Evolutionary conservation across 495 filamentous ascomycete species (phyloP), one percentile per base, ranked within the genome.

Genomic region (Podospora australis): DNA sequence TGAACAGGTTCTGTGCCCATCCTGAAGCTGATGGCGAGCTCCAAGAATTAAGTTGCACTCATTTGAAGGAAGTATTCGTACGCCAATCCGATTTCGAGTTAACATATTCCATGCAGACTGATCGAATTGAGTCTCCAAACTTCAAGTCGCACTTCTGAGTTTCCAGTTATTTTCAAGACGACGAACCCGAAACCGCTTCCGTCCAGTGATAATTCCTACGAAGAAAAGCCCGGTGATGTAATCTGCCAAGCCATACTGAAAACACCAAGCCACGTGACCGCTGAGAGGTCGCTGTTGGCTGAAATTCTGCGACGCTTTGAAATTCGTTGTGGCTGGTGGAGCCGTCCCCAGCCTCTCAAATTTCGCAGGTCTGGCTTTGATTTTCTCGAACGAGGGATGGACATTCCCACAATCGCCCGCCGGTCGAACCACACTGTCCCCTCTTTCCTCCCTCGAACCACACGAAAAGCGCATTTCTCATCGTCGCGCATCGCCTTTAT

Each of bases 291-390:
- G 28, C 28, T 17, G 29, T 32, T 42, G 25, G 32, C 32, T 39
- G 17, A 25, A 35, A 11, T 44, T 14, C 13, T 40, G 34, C 26
- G 21, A 28, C 43, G 30, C 26, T 30, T 19, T 17, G 16, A 21
- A 10, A 35, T 24, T 14, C 21, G n/a, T 5, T 46, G 57, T 55
- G 59, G 54, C 54, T 60, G 56, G 59, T 62, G 59, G 49, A 44
- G 44, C 46, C 26, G 41, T 16, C 42, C 60, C 60, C 60, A 63
- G 60, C 60, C 60, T 59, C 60, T 64, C 55, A 57, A 53, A 59
- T 63, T 63, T 64, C 46, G 48, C 55, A 49, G 47, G 26, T 36
- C 17, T 14, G 49, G 45, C 46, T 49, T 42, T 21, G 44, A 50
- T 51, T 54, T 60, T 52, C 42, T 43, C 17, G 46, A 17, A 16